Conservation (phyloP, 257 asterid species). For the Primulina huaijiensis region DNA sequence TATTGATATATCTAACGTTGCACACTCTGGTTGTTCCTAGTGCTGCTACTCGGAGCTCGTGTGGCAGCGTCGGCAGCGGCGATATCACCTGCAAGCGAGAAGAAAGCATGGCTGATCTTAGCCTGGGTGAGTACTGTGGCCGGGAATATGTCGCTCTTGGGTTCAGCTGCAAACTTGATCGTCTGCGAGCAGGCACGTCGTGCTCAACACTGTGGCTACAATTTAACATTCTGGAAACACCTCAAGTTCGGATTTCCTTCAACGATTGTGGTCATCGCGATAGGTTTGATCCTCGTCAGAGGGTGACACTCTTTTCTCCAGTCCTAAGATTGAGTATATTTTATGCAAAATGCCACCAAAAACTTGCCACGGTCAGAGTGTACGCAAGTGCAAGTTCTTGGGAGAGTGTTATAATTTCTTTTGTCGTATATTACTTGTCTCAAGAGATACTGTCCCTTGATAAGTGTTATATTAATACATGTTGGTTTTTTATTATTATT, state of each 20-base stretch:
- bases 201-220: constrained; percentile 56
- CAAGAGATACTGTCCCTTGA: neutral
- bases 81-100: constrained; percentile 66
- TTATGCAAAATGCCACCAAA: neutral
- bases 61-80: constrained; percentile 80
- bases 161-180: constrained; percentile 92
- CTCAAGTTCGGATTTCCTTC: constrained; percentile 92
- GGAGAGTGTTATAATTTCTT: neutral
- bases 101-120: constrained; percentile 85
- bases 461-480: too few relatives aligned
- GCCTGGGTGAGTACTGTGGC: constrained; percentile 99
- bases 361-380: neutral
- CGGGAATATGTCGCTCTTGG: constrained; percentile 79
- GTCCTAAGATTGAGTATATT: neutral
- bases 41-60: constrained; percentile 66
- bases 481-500: too few relatives aligned
- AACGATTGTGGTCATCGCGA: constrained; percentile 63
- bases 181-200: constrained; percentile 98
- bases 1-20: neutral
- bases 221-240: constrained; percentile 76
- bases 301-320: constrained; percentile 23
- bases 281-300: constrained; percentile 69
- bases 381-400: neutral
- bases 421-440: neutral
- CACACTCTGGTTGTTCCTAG: constrained; percentile 29